These are phyloP conservation scores for Bryopsis sp. DNA, from an alignment of 139 green algal genomes.

Conservation along the genomic window DNA sequence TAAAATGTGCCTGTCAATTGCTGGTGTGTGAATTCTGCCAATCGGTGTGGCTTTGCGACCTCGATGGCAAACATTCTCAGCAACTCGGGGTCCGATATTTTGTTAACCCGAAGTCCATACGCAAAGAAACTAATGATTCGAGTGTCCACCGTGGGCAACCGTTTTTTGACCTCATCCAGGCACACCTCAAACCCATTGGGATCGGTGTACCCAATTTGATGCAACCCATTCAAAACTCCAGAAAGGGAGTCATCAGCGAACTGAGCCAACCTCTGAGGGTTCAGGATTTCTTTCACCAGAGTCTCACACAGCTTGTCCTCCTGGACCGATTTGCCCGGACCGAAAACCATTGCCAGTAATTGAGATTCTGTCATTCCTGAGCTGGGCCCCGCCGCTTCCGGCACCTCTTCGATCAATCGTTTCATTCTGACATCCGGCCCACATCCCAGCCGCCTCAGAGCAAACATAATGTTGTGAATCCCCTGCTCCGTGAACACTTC, in stretches of 20 bases:
- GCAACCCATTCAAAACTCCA: not conserved
- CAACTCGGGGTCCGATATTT: not conserved
- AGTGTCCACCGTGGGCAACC: not conserved
- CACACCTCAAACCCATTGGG: not conserved
- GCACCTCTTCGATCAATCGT: not conserved
- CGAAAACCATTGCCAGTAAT: constrained; percentile 9
- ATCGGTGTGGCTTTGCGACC: not conserved
- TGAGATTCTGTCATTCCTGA: not conserved
- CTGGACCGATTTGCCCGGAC: not conserved
- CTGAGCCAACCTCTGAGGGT: not conserved
- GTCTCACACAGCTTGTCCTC: not conserved
- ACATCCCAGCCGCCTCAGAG: constrained; percentile 1
- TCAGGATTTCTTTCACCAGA: constrained; percentile 2
- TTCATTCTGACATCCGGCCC: not conserved
- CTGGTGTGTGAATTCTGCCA: not conserved
- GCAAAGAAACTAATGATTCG: constrained; percentile 14
- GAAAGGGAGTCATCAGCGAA: constrained; percentile 4
- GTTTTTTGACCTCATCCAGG: not conserved
- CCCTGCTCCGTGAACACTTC: constrained; percentile 6
- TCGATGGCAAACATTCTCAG: not conserved
- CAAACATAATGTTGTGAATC: not conserved
- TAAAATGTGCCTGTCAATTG: constrained; percentile 10
- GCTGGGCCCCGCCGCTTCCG: not conserved
- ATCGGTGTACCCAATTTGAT: constrained; percentile 4
- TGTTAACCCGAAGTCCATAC: constrained; percentile 13